Base-by-base conservation (phyloP, 495 filamentous ascomycete species). In the Annulohypoxylon maeteangense region DNA sequence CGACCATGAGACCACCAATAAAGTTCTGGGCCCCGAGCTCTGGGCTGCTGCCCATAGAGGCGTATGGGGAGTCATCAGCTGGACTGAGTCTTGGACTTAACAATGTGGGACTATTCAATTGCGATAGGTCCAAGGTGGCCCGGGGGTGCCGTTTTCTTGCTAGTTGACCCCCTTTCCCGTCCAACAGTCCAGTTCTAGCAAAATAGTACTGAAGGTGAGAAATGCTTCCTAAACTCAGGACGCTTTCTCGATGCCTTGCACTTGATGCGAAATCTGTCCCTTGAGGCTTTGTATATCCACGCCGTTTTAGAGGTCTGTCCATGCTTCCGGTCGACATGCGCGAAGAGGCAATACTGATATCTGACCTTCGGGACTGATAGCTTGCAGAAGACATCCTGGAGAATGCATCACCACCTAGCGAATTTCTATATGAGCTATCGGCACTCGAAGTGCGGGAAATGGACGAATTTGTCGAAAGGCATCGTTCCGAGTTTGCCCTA, bases 181-280 rank as follows among this genome's bases (percentile, higher is more conserved):
- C 95, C 51, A 99, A 79, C 56, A 99, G 79, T 2, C 95, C 95
- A 3, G 95, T 99, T 55, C 96, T 86, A 38, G 95, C 95, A 78
- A 99, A 99, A 78, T 98, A 99, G 79, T 99, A 97, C 75, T 99
- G 95, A 72, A 99, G 81, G 81, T 99, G 95, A 50, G 94, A 93
- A 73, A 99, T 99, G 76, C 94, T 97, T 23, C 95, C 95, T 67
- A 99, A 81, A 76, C 92, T 97, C 86, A 98, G 89, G 61, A 99
- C 95, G 73, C 93, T 97, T 68, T 98, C 94, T 65, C 95, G 85
- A 47, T 92, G 91, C 69, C 88, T 88, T 56, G 95, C 95, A 34
- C 95, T 98, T 29, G 90, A 90, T 10, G 95, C 91, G 78, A 99
- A 99, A 72, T 93, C 88, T 34, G 92, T 97, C 27, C 90, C 93